Conservation (phyloP, 257 asterid species). For the Plantago ovata region DNA sequence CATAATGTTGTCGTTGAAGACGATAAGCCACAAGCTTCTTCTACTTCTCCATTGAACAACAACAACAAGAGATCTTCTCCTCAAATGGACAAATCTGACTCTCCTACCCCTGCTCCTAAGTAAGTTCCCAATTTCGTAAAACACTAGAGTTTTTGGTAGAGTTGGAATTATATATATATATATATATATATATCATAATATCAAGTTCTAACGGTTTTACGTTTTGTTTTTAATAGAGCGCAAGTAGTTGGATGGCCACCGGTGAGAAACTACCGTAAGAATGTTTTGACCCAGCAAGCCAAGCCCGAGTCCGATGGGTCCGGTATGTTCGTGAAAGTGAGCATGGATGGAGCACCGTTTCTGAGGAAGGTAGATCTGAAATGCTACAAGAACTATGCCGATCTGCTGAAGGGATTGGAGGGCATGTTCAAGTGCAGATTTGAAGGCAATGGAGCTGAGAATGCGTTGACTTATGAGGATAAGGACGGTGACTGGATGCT, state of each 20-base stretch:
- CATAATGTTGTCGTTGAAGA: not conserved
- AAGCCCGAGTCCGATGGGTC: slow-evolving; percentile 46
- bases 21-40: slow-evolving; percentile 22
- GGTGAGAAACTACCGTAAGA: slow-evolving; percentile 72
- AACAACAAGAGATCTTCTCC: slow-evolving; percentile 62
- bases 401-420: slow-evolving; percentile 62
- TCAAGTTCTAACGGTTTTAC: too few species aligned
- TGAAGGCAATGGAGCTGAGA: slow-evolving; percentile 73
- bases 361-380: slow-evolving; percentile 78
- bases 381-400: slow-evolving; percentile 55
- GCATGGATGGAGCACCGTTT: slow-evolving; percentile 98
- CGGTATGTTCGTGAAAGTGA: slow-evolving; percentile 80
- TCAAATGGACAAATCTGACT: slow-evolving; percentile 34
- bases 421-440: slow-evolving; percentile 83
- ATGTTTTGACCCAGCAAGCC: slow-evolving; percentile 34
- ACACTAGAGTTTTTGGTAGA: too few species aligned
- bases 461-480: slow-evolving; percentile 81
- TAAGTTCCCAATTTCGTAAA: slow-evolving; percentile 31
- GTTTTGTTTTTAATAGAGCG: slow-evolving; percentile 26
- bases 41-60: slow-evolving; percentile 16
- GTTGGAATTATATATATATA: too few species aligned
- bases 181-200: too few species aligned
- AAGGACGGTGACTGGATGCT: slow-evolving; percentile 99
- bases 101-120: slow-evolving; percentile 53
- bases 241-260: slow-evolving; percentile 98